Conservation (phyloP, 768 basidiomycete species). For the Lentinula guzmanii region DNA sequence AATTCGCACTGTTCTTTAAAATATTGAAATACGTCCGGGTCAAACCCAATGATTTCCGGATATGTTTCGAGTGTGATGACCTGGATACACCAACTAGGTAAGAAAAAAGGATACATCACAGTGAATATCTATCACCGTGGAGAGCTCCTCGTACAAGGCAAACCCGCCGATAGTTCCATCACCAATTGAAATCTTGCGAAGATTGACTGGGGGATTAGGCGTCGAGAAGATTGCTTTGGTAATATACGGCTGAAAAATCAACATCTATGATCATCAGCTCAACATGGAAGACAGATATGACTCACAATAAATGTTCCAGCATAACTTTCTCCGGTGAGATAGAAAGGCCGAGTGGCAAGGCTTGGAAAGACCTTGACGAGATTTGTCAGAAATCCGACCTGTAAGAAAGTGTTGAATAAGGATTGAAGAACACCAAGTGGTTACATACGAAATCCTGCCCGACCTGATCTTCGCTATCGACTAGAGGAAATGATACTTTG, state of each 20-base stretch:
- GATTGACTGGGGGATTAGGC: slow-evolving; percentile 57
- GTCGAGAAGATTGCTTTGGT: slow-evolving; percentile 63
- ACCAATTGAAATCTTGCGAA: slow-evolving; percentile 66
- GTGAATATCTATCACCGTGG: slow-evolving; percentile 50
- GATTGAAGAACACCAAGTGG: background rate
- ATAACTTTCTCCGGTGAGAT: slow-evolving; percentile 71
- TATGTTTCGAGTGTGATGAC: slow-evolving; percentile 60
- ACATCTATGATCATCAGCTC: slow-evolving; percentile 2
- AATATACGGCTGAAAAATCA: slow-evolving; percentile 57
- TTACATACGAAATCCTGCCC: slow-evolving; percentile 45
- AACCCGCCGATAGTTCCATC: slow-evolving; percentile 60
- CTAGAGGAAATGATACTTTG: slow-evolving; percentile 19
- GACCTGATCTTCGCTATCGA: slow-evolving; percentile 61
- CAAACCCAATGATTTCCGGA: slow-evolving; percentile 72
- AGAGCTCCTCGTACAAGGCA: slow-evolving; percentile 44
- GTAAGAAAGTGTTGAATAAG: background rate
- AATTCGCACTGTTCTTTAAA: slow-evolving; percentile 33
- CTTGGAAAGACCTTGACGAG: slow-evolving; percentile 74
- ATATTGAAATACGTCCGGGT: slow-evolving; percentile 58
- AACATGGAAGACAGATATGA: slow-evolving; percentile 15
- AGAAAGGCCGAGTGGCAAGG: slow-evolving; percentile 58
- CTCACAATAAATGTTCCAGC: slow-evolving; percentile 67
- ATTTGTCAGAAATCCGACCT: slow-evolving; percentile 74
- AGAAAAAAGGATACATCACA: slow-evolving; percentile 37
- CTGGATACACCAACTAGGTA: slow-evolving; percentile 21